Conservation (phyloP, 1,284 basidiomycete species). For the Ustilago tritici region DNA sequence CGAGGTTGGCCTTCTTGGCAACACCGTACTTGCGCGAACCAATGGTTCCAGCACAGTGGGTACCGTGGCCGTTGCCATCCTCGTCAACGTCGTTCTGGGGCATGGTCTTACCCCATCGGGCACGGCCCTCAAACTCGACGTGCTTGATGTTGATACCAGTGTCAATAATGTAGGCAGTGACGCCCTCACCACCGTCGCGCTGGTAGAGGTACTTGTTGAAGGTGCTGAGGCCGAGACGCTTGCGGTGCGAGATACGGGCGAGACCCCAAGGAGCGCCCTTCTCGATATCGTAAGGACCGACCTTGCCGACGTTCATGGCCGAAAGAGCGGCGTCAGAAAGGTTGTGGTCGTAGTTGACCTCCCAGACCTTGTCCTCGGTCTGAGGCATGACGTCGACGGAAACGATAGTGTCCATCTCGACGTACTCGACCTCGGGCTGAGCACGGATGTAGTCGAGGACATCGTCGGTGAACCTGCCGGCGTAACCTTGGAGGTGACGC, state of each 20-base stretch:
- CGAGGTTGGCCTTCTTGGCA: constrained; percentile 89
- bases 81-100: constrained; percentile 78
- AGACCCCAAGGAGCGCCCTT: constrained; percentile 93
- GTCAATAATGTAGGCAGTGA: constrained; percentile 80
- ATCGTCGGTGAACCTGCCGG: constrained; percentile 82
- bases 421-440: constrained; percentile 89
- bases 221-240: constrained; percentile 81
- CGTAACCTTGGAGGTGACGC: constrained; percentile 78
- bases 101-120: constrained; percentile 71
- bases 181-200: constrained; percentile 83
- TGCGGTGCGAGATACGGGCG: constrained; percentile 91
- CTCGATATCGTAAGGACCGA: constrained; percentile 72
- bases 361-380: constrained; percentile 57
- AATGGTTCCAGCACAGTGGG: constrained; percentile 77
- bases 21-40: constrained; percentile 87
- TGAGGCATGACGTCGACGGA: constrained; percentile 63
- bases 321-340: constrained; percentile 74
- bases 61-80: constrained; percentile 78
- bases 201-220: constrained; percentile 90
- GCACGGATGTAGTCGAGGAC: constrained; percentile 84
- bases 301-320: constrained; percentile 59
- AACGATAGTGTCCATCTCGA: constrained; percentile 81
- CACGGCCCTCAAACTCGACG: constrained; percentile 87
- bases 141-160: constrained; percentile 91
- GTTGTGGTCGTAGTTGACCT: constrained; percentile 74